These are phyloP conservation scores for Colletotrichum orbiculare DNA, from an alignment of 2,329 filamentous ascomycete species.

Conservation along the genomic window DNA sequence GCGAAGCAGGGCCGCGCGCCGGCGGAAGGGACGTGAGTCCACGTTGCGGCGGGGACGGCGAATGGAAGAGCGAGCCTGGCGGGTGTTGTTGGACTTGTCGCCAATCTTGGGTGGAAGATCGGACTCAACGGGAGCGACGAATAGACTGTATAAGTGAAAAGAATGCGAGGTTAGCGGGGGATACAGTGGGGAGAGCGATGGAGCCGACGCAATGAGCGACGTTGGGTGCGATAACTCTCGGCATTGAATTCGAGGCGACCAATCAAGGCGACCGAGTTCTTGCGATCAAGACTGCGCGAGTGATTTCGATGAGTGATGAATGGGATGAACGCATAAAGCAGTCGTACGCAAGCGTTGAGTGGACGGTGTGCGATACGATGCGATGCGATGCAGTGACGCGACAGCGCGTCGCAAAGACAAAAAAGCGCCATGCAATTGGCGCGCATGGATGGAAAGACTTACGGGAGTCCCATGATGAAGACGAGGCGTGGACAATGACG, in stretches of 20 bases:
- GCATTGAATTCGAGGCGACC: slow-evolving; percentile 5
- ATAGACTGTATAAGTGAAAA: slow-evolving; percentile 50
- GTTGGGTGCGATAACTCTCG: slow-evolving; percentile 28
- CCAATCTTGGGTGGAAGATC: slow-evolving; percentile 51
- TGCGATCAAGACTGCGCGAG: background rate
- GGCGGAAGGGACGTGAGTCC: slow-evolving; percentile 46
- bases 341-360: slow-evolving; percentile 16
- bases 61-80: slow-evolving; percentile 52
- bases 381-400: slow-evolving; percentile 27
- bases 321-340: slow-evolving; percentile 2
- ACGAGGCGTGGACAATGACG: slow-evolving; percentile 3
- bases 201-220: slow-evolving; percentile 26
- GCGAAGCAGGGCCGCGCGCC: slow-evolving; percentile 39
- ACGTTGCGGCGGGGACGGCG: slow-evolving; percentile 49
- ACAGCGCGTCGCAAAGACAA: background rate
- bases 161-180: slow-evolving; percentile 24
- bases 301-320: slow-evolving; percentile 7
- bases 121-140: slow-evolving; percentile 58
- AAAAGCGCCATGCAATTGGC: too few relatives aligned
- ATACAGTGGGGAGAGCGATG: slow-evolving; percentile 14
- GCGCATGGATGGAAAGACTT: slow-evolving; percentile 44
- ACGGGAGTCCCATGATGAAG: slow-evolving; percentile 59
- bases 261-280: slow-evolving; percentile 7
- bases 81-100: slow-evolving; percentile 40
- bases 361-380: slow-evolving; percentile 19